Conservation (phyloP, 768 basidiomycete genomes). For the Suillus subluteus region DNA sequence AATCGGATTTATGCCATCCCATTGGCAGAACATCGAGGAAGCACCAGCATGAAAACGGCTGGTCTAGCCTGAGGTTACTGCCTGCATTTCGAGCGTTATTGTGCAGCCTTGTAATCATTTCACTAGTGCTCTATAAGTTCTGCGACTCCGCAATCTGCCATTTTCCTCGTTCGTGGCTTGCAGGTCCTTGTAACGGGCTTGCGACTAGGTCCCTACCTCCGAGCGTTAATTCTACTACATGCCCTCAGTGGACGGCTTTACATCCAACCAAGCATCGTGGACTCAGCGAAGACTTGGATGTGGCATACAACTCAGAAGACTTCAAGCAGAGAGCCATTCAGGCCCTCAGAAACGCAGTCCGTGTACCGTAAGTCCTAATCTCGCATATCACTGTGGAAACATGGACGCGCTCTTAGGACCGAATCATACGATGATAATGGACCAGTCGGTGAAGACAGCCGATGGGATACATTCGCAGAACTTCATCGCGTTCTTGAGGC, state of each 20-base stretch:
- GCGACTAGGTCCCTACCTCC: constrained; percentile 23
- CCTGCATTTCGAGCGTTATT: background rate
- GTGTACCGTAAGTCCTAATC: constrained; percentile 36
- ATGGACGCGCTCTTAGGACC: constrained; percentile 35
- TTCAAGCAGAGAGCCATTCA: constrained; percentile 36
- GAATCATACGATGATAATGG: constrained; percentile 49
- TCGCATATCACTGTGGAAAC: background rate
- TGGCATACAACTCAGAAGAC: constrained; percentile 30
- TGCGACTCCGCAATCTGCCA: background rate
- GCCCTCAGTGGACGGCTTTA: constrained; percentile 35
- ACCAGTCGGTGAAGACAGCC: constrained; percentile 46
- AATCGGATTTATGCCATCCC: background rate
- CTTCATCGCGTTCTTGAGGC: constrained; percentile 21
- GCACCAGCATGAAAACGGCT: background rate
- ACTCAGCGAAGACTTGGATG: constrained; percentile 33
- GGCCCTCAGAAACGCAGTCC: constrained; percentile 39
- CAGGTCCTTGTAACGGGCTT: background rate
- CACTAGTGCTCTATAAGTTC: constrained; percentile 1
- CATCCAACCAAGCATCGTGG: constrained; percentile 30
- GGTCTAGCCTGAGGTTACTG: too few species aligned
- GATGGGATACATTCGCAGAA: constrained; percentile 23
- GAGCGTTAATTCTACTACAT: constrained; percentile 20
- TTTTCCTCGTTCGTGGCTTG: background rate
- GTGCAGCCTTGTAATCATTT: background rate
- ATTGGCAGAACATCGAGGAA: background rate